Base-by-base conservation (phyloP, 345 rosid genomes). In the Trapa bicornis region DNA sequence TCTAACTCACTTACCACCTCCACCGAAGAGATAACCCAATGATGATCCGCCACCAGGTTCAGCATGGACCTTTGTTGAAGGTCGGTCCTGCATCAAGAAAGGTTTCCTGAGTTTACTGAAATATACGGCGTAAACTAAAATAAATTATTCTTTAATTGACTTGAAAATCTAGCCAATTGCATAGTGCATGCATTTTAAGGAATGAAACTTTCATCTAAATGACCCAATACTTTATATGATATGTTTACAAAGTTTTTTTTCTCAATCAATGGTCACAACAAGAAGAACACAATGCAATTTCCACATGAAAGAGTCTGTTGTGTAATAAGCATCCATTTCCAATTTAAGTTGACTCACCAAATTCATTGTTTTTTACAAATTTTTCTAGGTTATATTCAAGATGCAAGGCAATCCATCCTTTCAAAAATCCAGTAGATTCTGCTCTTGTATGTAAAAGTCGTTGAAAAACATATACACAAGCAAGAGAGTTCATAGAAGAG, bases 11-110 rank as follows among this genome's bases (percentile, higher is more conserved):
- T 72, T 72, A 17, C 70, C 75, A 35, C 9, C 62, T 0, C 70
- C 70, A 61, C 75, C 70, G 2, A 72, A 66, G 52, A 72, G 75
- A 61, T 72, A 72, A 14, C 43, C 75, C 61, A 72, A 50, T 37
- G 75, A 72, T 14, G 75, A 72, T 47, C 70, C 75, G 0, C 75
- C 75, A 47, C 75, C 70, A 16, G 75, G 75, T 38, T 48, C 75
- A 22, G 42, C 6, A 29, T 72, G 75, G 66, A 72, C 75, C 61
- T 72, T 66, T 33, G 70, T 72, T 32, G 75, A 67, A 52, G 75
- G 75, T 32, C 75, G 75, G n/a, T 72, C 75, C 75, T 72, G 70
- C 69, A 66, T 1, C 0, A 42, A 32, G 14, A 15, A 65, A 29
- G 43, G 43, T 15, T 53, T 17, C 58, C n/a, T 50, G 1, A 3